Evolutionary conservation across 352 stramenopile genomes (phyloP).

Genomic region (Globisporangium okanoganense): DNA sequence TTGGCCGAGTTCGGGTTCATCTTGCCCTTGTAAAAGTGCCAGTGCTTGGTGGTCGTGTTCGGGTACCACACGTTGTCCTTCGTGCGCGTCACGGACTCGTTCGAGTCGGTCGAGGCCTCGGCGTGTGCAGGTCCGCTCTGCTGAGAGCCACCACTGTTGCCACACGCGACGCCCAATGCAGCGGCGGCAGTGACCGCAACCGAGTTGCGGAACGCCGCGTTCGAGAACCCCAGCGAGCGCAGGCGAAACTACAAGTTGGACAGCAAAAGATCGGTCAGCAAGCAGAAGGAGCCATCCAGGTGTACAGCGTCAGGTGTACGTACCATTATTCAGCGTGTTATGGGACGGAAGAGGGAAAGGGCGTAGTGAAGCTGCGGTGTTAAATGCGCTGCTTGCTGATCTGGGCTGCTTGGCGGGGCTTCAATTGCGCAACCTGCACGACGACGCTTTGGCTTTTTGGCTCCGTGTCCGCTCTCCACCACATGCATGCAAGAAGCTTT

Average conservation of each 20-base stretch:
- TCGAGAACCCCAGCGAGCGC: constrained; percentile 6
- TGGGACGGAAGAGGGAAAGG: neutral
- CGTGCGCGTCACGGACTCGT: constrained; percentile 15
- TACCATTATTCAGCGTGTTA: neutral
- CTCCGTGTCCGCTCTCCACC: neutral
- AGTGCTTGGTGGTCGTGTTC: constrained; percentile 84
- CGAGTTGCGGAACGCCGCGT: constrained; percentile 14
- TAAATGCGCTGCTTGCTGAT: neutral
- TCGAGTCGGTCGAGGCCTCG: constrained; percentile 12
- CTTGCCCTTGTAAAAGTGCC: constrained; percentile 88
- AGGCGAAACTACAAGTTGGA: constrained; percentile 1
- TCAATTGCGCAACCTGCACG: constrained; percentile 2
- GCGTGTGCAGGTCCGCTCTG: constrained; percentile 8
- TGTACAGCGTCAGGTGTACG: neutral
- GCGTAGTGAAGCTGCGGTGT: neutral
- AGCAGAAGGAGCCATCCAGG: too few species aligned
- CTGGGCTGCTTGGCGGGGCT: neutral
- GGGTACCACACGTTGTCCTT: constrained; percentile 54
- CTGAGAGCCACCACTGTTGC: constrained; percentile 19
- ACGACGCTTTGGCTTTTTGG: neutral
- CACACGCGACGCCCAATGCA: constrained; percentile 27
- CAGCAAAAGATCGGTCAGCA: neutral
- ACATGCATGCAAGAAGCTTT: neutral
- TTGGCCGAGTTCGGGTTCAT: constrained; percentile 78
- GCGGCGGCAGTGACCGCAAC: constrained; percentile 34